Base-by-base conservation (phyloP, 192 early-diverging fungal genomes). In the Coemansia sp. region DNA sequence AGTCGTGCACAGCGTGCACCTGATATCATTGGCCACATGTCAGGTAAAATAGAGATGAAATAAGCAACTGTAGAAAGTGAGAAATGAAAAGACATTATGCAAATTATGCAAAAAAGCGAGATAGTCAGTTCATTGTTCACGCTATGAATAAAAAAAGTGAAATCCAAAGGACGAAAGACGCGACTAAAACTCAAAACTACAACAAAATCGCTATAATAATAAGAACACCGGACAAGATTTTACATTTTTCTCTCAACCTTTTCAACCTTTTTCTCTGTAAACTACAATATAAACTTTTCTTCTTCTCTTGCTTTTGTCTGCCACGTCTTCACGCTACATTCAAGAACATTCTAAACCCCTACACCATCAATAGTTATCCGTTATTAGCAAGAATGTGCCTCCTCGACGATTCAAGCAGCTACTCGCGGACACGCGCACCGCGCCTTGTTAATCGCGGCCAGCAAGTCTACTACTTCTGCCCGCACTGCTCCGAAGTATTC, bases 401-500 rank as follows among this genome's bases (percentile, higher is more conserved):
- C 1, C 13, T 22, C 4, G 9, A 54, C 19, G 8, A 6, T 3
- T 15, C 6, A 21, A 21, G 15, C 22, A 19, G 26, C 12, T 22
- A 8, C 8, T 26, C 51, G 22, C 51, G 51, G 47, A 18, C 5
- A 16, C 8, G 47, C 47, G 47, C 47, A 0, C 47, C 47, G 13
- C 47, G 47, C n/a, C 12, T 54, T 26, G 70, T 62, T 41, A 56
- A 61, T 41, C 60, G 21, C 39, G 57, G 40, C 16, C 13, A n/a
- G 5, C n/a, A 66, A 1, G 61, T 71, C 47, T 16, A n/a, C 15
- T 65, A 61, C 61, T 7, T 55, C 2, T 77, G 69, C 32, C n/a
- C 19, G 11, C 56, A 68, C 12, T 77, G 74, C 49, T 39, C 18
- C 4, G 15, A 36, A 18, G 2, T 18, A 0, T 77, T 71, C 22